Evolutionary conservation across 495 filamentous ascomycete species (phyloP), one percentile per base, ranked within the genome.

Genomic region (Neurospora sp.): DNA sequence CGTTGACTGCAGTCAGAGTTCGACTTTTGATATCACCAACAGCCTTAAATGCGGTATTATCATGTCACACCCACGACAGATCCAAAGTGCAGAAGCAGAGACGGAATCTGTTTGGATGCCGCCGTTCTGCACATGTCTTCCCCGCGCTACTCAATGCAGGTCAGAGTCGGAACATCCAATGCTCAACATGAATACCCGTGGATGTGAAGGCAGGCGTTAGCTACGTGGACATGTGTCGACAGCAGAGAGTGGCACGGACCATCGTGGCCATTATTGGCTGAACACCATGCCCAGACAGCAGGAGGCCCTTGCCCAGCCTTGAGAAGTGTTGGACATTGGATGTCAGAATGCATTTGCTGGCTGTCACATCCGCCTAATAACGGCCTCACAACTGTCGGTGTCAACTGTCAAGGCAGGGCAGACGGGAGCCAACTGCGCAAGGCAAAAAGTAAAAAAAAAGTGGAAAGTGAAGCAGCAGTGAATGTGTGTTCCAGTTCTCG

Each of bases 141-240:
- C 53, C 27, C 27, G 27, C 53, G 53, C 53, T 35, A 61, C 44
- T 42, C 14, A 42, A 42, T 53, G 53, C 53, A 65, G 53, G 53
- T 65, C 48, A 59, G 48, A 59, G 20, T 59, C 48, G 48, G 48
- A 59, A 59, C 48, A 59, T 31, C 48, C 48, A 59, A 27, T 59
- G 48, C 48, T 59, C 20, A 59, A 59, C 20, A 22, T 59, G 27
- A 31, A 5, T 27, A 44, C 42, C 20, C 46, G 46, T 53, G 20
- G 46, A 53, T 53, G 46, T 53, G 46, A 53, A 53, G 46, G 46
- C 46, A 11, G 53, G 73, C 73, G 74, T 39, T 69, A 73, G 68
- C 70, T 73, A 73, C 72, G 74, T 76, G 74, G 73, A 71, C 37
- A 44, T 69, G 72, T 38, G n/a, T 70, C 4, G 69, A 69, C 46